Percentiles rank a stretch among this genome's conserved stretches.
Conservation (phyloP, 345 rosid species). For the Mallotus nudiflorus region DNA sequence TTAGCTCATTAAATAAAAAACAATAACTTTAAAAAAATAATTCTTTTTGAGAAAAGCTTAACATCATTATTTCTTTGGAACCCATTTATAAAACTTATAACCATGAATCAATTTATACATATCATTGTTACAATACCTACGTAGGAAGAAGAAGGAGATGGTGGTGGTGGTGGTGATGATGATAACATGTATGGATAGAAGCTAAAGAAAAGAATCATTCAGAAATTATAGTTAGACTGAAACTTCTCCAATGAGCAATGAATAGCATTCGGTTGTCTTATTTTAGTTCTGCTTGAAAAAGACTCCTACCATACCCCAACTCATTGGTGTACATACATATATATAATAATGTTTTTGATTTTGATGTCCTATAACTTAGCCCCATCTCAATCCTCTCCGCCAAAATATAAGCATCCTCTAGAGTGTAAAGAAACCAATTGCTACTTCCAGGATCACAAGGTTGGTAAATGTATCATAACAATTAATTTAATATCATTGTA, state of each 20-base stretch:
- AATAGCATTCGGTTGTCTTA: not conserved
- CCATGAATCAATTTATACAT: not conserved
- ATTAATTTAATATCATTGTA: too few relatives aligned
- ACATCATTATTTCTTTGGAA: not conserved
- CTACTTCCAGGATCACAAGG: too few relatives aligned
- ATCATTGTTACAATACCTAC: too few relatives aligned
- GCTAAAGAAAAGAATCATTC: not conserved
- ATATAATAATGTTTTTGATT: too few relatives aligned
- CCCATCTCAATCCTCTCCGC: not conserved
- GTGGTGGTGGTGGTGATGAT: not conserved
- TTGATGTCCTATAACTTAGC: not conserved
- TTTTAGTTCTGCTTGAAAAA: slow-evolving; percentile 4
- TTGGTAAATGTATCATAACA: too few relatives aligned
- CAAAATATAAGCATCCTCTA: too few relatives aligned
- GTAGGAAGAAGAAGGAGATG: not conserved
- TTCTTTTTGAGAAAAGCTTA: not conserved
- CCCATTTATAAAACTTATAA: not conserved
- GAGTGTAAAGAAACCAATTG: too few relatives aligned
- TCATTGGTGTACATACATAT: not conserved
- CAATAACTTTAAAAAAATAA: too few relatives aligned
- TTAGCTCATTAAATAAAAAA: too few relatives aligned
- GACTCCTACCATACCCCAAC: slow-evolving; percentile 7
- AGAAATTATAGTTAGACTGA: not conserved
- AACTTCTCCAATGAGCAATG: slow-evolving; percentile 7
- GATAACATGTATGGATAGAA: not conserved